These are phyloP conservation scores for Globisporangium parvum DNA, from an alignment of 352 stramenopile genomes.

Conservation along the genomic window DNA sequence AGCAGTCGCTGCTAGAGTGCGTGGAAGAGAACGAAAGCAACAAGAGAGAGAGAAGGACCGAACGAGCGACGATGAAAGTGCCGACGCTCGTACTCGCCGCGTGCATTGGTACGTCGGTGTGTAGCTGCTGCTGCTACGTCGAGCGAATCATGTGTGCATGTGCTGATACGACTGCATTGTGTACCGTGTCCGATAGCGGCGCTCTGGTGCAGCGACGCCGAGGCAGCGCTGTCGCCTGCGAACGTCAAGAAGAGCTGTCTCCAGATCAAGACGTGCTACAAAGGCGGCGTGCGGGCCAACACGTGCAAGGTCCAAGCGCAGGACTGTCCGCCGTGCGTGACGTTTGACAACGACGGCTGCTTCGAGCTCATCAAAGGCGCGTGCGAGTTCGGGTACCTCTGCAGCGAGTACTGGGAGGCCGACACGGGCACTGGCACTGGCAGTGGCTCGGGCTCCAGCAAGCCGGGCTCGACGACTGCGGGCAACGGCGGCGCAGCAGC, in stretches of 20 bases:
- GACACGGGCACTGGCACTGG: slow-evolving; percentile 7
- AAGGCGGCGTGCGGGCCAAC: slow-evolving; percentile 5
- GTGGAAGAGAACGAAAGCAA: background rate
- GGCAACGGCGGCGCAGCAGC: background rate
- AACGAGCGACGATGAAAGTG: slow-evolving; percentile 10
- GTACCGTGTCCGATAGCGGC: background rate
- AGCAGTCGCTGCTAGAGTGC: background rate
- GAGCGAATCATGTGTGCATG: background rate
- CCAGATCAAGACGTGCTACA: slow-evolving; percentile 24
- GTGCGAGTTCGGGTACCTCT: slow-evolving; percentile 31
- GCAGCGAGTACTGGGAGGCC: slow-evolving; percentile 13
- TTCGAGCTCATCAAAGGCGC: slow-evolving; percentile 13
- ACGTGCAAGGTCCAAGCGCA: slow-evolving; percentile 20
- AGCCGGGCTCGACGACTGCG: background rate
- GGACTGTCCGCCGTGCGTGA: slow-evolving; percentile 30
- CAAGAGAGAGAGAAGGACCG: background rate
- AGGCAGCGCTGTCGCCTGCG: slow-evolving; percentile 5
- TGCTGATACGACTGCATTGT: background rate
- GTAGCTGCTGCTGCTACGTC: background rate
- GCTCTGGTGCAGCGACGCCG: background rate
- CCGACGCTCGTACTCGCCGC: slow-evolving; percentile 8
- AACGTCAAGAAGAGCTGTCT: slow-evolving; percentile 16
- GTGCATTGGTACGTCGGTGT: slow-evolving; percentile 8
- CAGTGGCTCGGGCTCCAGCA: slow-evolving; percentile 15
- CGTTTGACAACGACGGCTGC: slow-evolving; percentile 24